Evolutionary conservation across 2,329 filamentous ascomycete genomes (phyloP).

Genomic region (Exophiala xenobiotica): DNA sequence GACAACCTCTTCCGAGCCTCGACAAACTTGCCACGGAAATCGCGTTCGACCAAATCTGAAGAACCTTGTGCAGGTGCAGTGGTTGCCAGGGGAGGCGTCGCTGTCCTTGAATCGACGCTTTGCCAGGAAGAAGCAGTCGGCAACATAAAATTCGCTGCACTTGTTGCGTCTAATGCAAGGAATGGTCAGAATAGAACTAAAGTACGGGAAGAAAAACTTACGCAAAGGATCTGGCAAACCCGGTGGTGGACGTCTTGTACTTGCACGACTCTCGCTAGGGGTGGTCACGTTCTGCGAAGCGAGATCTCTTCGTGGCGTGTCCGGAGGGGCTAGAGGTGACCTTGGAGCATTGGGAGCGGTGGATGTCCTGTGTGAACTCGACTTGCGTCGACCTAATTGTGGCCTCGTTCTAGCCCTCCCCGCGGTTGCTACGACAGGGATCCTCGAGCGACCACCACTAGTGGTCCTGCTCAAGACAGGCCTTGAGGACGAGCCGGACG

Average conservation of each 20-base stretch:
- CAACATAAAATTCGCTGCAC: conserved; percentile 23
- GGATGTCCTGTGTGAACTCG: conserved; percentile 18
- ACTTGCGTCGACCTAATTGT: conserved; percentile 20
- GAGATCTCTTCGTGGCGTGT: background rate
- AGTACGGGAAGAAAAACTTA: conserved; percentile 5
- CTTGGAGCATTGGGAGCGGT: conserved; percentile 7
- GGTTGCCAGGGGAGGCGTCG: conserved; percentile 4
- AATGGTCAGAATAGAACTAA: conserved; percentile 1
- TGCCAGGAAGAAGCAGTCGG: conserved; percentile 31
- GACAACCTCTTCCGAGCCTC: conserved; percentile 31
- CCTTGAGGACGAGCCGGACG: conserved; percentile 17
- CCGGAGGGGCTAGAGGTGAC: conserved; percentile 3
- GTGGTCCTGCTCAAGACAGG: conserved; percentile 20
- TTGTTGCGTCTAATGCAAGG: conserved; percentile 7
- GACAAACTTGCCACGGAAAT: conserved; percentile 41
- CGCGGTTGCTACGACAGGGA: conserved; percentile 9
- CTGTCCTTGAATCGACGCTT: conserved; percentile 22
- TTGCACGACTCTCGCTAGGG: background rate
- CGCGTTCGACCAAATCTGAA: conserved; percentile 36
- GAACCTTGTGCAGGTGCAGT: conserved; percentile 21
- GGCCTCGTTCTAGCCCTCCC: conserved; percentile 23
- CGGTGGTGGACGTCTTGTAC: conserved; percentile 10
- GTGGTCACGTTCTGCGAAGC: background rate
- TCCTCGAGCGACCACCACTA: conserved; percentile 19
- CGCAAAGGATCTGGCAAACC: conserved; percentile 13